A percentile compares a stretch with the other conserved stretches of the same genome.
Conservation (phyloP, 306 rosid species). For the Spatholobus suberectus region DNA sequence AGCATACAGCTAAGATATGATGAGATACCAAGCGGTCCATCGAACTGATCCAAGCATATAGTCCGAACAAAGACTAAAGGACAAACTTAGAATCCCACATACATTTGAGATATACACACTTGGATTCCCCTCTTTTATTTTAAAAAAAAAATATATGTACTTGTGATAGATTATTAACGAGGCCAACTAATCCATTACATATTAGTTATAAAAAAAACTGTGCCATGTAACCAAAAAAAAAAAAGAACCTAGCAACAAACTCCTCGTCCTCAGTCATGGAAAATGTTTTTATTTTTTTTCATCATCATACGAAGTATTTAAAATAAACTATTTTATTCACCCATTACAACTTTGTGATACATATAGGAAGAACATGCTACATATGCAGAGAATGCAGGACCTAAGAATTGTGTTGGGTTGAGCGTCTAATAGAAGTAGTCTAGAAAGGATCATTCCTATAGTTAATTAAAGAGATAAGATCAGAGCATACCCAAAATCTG, state of each 20-base stretch:
- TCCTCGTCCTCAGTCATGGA: neutral
- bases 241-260: neutral
- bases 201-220: no score
- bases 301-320: neutral
- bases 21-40: neutral
- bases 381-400: no score
- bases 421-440: neutral
- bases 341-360: neutral
- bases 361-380: neutral
- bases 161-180: neutral
- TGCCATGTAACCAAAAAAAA: no score
- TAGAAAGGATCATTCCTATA: neutral
- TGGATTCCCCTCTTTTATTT: neutral
- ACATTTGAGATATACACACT: neutral
- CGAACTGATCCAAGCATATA: neutral
- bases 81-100: neutral
- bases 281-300: neutral
- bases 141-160: neutral
- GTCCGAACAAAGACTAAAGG: neutral
- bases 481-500: slow-evolving; percentile 4
- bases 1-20: neutral
- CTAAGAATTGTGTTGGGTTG: neutral
- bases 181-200: slow-evolving; percentile 1
- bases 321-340: neutral
- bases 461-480: neutral